phyloP scores from a whole-genome alignment of 2,329 filamentous ascomycete genomes.

The Phoma herbarum region DNA sequence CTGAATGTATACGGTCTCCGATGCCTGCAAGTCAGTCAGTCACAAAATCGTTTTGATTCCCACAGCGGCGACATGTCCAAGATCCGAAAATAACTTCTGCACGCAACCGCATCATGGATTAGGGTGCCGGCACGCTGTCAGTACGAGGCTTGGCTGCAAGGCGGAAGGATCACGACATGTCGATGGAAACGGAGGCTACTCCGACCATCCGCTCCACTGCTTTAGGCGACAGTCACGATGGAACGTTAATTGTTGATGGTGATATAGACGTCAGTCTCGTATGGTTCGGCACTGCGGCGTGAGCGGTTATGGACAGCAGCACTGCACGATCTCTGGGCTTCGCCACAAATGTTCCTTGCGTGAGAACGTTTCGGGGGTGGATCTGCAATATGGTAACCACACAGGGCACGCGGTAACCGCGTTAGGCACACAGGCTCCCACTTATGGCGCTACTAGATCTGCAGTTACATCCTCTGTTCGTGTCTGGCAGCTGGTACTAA shows the following conservation, averaged over 20 bases:
- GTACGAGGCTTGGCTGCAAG: slow-evolving; percentile 14
- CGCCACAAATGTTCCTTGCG: neutral
- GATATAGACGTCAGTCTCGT: neutral
- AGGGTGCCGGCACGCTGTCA: slow-evolving; percentile 4
- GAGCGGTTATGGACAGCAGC: neutral
- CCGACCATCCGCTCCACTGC: slow-evolving; percentile 1
- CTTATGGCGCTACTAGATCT: slow-evolving; percentile 1
- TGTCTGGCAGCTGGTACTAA: slow-evolving; percentile 1
- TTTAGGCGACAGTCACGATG: slow-evolving; percentile 1
- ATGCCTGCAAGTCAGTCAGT: neutral
- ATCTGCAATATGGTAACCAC: slow-evolving; percentile 10
- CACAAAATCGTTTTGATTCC: neutral
- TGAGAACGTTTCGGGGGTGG: neutral
- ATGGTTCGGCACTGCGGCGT: neutral
- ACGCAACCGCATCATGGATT: slow-evolving; percentile 4
- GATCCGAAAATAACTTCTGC: slow-evolving; percentile 1
- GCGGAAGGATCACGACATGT: slow-evolving; percentile 1
- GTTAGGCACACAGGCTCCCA: slow-evolving; percentile 2
- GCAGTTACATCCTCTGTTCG: slow-evolving; percentile 4
- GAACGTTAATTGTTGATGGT: neutral
- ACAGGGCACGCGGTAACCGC: neutral
- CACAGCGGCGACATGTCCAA: slow-evolving; percentile 3
- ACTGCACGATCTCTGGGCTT: neutral
- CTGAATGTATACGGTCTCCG: neutral
- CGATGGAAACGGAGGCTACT: neutral